Percentiles rank a stretch among this genome's conserved stretches.
These are phyloP conservation scores for Diaporthe aspalathi DNA, from an alignment of 2,329 filamentous ascomycete species.

Conservation along the genomic window DNA sequence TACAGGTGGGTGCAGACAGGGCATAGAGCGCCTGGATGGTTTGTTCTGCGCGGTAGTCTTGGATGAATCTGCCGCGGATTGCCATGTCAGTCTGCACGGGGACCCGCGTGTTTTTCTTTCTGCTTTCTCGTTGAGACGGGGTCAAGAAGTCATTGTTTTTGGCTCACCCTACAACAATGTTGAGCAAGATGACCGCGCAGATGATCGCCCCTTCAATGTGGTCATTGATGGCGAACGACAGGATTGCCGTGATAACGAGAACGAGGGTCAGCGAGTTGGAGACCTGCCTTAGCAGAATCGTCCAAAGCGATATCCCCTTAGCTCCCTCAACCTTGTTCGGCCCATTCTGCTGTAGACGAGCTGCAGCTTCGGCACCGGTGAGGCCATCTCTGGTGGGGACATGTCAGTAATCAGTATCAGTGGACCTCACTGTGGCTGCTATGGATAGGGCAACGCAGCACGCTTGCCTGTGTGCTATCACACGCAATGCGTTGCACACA, in stretches of 20 bases:
- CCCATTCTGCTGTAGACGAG: conserved; percentile 74
- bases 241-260: conserved; percentile 46
- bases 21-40: conserved; percentile 71
- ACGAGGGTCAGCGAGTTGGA: conserved; percentile 80
- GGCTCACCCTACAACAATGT: conserved; percentile 73
- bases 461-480: neutral
- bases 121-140: neutral
- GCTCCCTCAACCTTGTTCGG: conserved; percentile 78
- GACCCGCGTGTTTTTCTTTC: conserved; percentile 14
- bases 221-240: conserved; percentile 74
- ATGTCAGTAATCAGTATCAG: conserved; percentile 29
- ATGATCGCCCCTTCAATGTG: conserved; percentile 77
- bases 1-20: conserved; percentile 69
- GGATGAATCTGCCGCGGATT: conserved; percentile 60
- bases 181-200: conserved; percentile 74
- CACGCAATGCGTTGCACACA: neutral
- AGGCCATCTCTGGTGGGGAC: conserved; percentile 65
- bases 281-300: conserved; percentile 81
- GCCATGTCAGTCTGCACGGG: conserved; percentile 15
- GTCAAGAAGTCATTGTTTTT: neutral
- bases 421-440: no score
- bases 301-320: conserved; percentile 78
- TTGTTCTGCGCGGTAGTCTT: conserved; percentile 71
- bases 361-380: conserved; percentile 69
- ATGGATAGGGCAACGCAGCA: neutral